phyloP scores from a whole-genome alignment of 164 flowering plant species.

The Umbilicus rupestris region DNA sequence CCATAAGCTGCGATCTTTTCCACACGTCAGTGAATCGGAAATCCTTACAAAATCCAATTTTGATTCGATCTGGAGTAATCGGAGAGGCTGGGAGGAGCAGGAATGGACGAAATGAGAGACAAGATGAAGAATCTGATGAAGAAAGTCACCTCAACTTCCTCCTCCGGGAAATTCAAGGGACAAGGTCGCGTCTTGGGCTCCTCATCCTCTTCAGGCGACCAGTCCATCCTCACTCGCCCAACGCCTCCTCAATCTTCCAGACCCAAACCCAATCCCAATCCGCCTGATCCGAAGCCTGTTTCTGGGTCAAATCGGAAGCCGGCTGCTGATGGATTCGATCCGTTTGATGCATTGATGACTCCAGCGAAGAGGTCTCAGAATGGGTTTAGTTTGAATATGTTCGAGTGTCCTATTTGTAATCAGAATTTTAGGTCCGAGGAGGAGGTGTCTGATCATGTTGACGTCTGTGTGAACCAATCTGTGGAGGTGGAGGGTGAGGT shows the following conservation, averaged over 20 bases:
- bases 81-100: neutral
- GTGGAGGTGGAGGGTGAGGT: slow-evolving; percentile 8
- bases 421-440: slow-evolving; percentile 46
- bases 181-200: slow-evolving; percentile 80
- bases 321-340: slow-evolving; percentile 49
- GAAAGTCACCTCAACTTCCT: slow-evolving; percentile 70
- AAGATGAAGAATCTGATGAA: slow-evolving; percentile 84
- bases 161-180: slow-evolving; percentile 83
- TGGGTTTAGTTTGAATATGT: slow-evolving; percentile 45
- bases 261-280: slow-evolving; percentile 2
- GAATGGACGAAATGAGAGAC: slow-evolving; percentile 75
- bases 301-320: slow-evolving; percentile 12
- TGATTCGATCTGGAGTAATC: neutral
- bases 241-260: neutral
- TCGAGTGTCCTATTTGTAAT: slow-evolving; percentile 75
- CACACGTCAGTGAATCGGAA: neutral
- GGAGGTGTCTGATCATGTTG: slow-evolving; percentile 64
- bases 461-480: slow-evolving; percentile 35
- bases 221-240: neutral
- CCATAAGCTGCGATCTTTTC: no score
- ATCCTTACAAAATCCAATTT: neutral
- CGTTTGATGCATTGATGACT: slow-evolving; percentile 53
- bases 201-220: slow-evolving; percentile 18
- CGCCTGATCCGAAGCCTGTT: neutral
- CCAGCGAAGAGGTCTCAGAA: slow-evolving; percentile 44